These are phyloP conservation scores for Talaromyces adpressus DNA, from an alignment of 495 filamentous ascomycete species.

Conservation along the genomic window DNA sequence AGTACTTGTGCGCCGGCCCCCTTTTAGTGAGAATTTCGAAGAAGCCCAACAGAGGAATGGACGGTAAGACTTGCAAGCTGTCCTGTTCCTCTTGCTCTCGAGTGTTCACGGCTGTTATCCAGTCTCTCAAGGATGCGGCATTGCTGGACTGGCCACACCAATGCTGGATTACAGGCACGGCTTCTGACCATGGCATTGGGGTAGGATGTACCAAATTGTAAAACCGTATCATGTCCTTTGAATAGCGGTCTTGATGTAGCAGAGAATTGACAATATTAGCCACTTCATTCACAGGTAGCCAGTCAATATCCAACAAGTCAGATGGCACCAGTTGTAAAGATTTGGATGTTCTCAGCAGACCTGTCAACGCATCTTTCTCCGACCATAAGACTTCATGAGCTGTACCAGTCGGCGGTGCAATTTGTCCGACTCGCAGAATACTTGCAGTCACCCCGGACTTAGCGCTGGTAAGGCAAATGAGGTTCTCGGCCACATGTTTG, in stretches of 20 bases:
- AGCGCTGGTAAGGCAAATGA: conserved; percentile 37
- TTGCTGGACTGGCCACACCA: background rate
- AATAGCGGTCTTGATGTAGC: background rate
- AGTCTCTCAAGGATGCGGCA: background rate
- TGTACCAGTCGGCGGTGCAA: conserved; percentile 16
- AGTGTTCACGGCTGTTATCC: background rate
- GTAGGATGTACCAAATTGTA: background rate
- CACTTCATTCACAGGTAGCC: background rate
- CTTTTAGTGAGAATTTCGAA: background rate
- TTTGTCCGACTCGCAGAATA: conserved; percentile 48
- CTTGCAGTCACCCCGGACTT: conserved; percentile 30
- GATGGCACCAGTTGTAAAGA: background rate
- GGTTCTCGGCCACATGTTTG: conserved; percentile 43
- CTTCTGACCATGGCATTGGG: background rate
- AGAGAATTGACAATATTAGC: background rate
- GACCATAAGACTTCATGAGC: background rate
- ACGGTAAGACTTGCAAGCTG: background rate
- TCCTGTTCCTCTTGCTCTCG: background rate
- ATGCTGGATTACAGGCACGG: background rate
- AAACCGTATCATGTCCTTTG: background rate
- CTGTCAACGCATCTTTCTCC: conserved; percentile 1
- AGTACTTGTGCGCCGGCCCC: background rate
- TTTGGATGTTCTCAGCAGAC: background rate
- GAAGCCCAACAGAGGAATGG: background rate
- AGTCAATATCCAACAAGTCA: background rate